A percentile compares a stretch with the other conserved stretches of the same genome.
phyloP scores from a whole-genome alignment of 1,284 basidiomycete species.

The Leccinum subrobustum region DNA sequence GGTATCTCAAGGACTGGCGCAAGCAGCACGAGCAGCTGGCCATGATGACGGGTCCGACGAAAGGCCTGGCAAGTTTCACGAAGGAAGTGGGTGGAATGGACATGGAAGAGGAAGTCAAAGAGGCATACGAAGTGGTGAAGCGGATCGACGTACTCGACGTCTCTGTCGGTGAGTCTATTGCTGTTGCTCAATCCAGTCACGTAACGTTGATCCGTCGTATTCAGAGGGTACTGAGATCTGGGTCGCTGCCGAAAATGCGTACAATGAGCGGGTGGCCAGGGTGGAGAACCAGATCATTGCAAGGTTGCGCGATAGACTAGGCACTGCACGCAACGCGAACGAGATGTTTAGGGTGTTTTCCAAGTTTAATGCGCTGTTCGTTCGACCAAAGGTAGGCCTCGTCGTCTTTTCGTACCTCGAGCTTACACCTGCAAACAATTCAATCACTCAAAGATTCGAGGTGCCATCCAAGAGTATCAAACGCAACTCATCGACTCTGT shows the following conservation, averaged over 20 bases:
- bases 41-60: slow-evolving; percentile 95
- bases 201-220: slow-evolving; percentile 7
- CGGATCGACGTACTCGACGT: slow-evolving; percentile 96
- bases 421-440: not conserved
- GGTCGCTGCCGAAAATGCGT: slow-evolving; percentile 94
- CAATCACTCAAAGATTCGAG: not conserved
- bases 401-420: not conserved
- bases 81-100: slow-evolving; percentile 86
- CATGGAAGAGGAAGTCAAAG: slow-evolving; percentile 96
- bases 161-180: slow-evolving; percentile 60
- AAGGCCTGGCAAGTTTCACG: slow-evolving; percentile 86
- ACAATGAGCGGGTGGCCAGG: slow-evolving; percentile 95
- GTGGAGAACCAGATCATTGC: slow-evolving; percentile 77
- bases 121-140: slow-evolving; percentile 91
- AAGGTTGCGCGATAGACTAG: slow-evolving; percentile 85
- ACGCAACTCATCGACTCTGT: too few species aligned
- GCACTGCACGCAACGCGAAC: slow-evolving; percentile 94
- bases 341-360: slow-evolving; percentile 99
- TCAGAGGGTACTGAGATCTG: slow-evolving; percentile 97
- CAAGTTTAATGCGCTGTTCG: slow-evolving; percentile 87
- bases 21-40: slow-evolving; percentile 99
- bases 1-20: slow-evolving; percentile 89
- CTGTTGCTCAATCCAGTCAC: not conserved
- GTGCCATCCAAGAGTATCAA: too few species aligned
- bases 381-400: slow-evolving; percentile 87